Base-by-base conservation (phyloP, 305 asterid species). In the Solanum hybrid region DNA sequence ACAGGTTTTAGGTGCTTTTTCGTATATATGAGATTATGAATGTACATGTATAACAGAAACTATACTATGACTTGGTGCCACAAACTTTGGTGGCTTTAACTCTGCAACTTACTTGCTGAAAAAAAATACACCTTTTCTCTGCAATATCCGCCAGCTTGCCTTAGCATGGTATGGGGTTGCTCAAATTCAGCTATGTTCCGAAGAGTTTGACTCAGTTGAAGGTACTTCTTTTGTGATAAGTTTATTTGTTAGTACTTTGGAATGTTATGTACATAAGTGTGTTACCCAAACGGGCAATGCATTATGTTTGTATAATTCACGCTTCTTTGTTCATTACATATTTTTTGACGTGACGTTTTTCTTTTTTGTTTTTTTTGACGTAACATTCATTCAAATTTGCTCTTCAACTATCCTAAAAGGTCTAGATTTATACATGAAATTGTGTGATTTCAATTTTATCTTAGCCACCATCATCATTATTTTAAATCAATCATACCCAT, bases 71-170 rank as follows among this genome's bases (percentile, higher is more conserved):
- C 66, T 38, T 80, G 36, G 86, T 80, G 86, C 86, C 86, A 38
- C 86, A 38, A 24, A 80, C 66, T 80, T 45, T 80, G n/a, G 86
- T 80, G 86, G 86, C 86, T 38, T 38, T 80, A 24, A 80, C 86
- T 80, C 35, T 38, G 35, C 34, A 13, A 79, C n/a, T 78, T 78
- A 78, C 22, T 79, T 79, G 35, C 66, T 79, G 34, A 1, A 38
- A 36, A 56, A 17, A 24, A 35, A 8, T n/a, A 32, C 31, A 22
- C 51, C 17, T 22, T 35, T 79, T n/a, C 66, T 79, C 86, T 79
- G 86, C 35, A 38, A 38, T 24, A 37, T 80, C 17, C 35, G 7
- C 60, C 32, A 24, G 86, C 35, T 11, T 37, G 34, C 73, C 60
- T 79, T 12, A 4, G 11, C 64, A n/a, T 37, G 71, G 14, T 7